These are phyloP conservation scores for Phytophthora pluvialis DNA, from an alignment of 352 stramenopile species.

Conservation along the genomic window DNA sequence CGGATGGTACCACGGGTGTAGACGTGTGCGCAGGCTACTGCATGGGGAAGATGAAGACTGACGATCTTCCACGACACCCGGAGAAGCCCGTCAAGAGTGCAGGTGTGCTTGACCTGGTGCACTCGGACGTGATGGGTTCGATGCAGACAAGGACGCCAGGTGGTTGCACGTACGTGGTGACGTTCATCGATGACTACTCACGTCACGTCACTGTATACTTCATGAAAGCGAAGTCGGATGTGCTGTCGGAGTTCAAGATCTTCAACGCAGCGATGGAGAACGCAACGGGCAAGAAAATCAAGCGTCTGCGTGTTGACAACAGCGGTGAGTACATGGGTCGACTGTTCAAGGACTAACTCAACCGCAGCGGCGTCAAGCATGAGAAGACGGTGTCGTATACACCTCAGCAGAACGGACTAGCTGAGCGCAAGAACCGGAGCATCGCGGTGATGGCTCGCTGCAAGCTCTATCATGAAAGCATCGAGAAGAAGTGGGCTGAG, in stretches of 20 bases:
- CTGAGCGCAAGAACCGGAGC: slow-evolving; percentile 1
- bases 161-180: neutral
- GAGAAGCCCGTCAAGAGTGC: slow-evolving; percentile 23
- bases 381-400: neutral
- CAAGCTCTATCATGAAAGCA: slow-evolving; percentile 11
- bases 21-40: neutral
- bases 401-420: slow-evolving; percentile 1
- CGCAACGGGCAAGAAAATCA: no score
- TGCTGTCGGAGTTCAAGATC: slow-evolving; percentile 17
- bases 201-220: slow-evolving; percentile 25
- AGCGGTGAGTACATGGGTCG: slow-evolving; percentile 11
- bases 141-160: slow-evolving; percentile 4
- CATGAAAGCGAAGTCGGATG: slow-evolving; percentile 28
- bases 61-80: slow-evolving; percentile 1
- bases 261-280: no score
- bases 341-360: neutral
- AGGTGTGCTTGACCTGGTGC: neutral
- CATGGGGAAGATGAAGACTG: no score
- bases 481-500: slow-evolving; percentile 15
- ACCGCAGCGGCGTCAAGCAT: neutral
- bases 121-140: neutral
- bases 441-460: slow-evolving; percentile 1
- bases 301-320: slow-evolving; percentile 18
- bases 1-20: no score
- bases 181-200: slow-evolving; percentile 37